A percentile compares a stretch with the other conserved stretches of the same genome.
phyloP scores from a whole-genome alignment of 2,329 filamentous ascomycete genomes.

The Amylocarpus encephaloides region DNA sequence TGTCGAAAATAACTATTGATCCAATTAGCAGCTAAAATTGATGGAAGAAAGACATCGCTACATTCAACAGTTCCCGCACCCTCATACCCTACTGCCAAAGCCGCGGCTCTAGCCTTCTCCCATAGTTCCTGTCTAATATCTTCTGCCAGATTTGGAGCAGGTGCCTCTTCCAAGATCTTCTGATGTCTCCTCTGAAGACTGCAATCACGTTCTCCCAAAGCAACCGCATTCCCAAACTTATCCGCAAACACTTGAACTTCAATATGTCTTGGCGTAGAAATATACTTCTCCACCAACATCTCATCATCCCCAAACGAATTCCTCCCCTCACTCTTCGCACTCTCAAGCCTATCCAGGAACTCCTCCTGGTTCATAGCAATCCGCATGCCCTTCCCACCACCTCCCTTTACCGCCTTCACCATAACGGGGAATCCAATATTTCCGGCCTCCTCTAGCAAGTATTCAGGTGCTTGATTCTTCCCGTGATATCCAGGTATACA shows the following conservation, averaged over 20 bases:
- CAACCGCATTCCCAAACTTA: constrained; percentile 67
- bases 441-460: constrained; percentile 61
- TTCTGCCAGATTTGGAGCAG: constrained; percentile 61
- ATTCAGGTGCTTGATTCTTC: constrained; percentile 62
- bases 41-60: constrained; percentile 43
- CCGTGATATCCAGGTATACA: constrained; percentile 97
- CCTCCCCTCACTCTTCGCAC: constrained; percentile 67
- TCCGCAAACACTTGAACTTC: constrained; percentile 91
- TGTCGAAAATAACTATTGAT: constrained; percentile 73
- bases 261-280: constrained; percentile 72
- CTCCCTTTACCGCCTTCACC: constrained; percentile 73
- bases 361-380: constrained; percentile 64
- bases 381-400: constrained; percentile 79
- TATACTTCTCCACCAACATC: constrained; percentile 80
- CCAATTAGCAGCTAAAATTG: constrained; percentile 34
- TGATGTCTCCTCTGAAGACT: constrained; percentile 82
- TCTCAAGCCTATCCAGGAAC: constrained; percentile 63
- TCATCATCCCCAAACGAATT: constrained; percentile 80
- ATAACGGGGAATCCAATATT: constrained; percentile 65
- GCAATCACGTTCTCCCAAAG: constrained; percentile 84
- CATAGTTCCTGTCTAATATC: constrained; percentile 55
- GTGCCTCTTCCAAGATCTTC: constrained; percentile 86
- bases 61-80: constrained; percentile 87
- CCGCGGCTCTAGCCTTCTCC: constrained; percentile 59
- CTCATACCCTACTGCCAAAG: constrained; percentile 76